Conservation (phyloP, 2,329 filamentous ascomycete genomes). For the Aspergillus quadricinctus region DNA sequence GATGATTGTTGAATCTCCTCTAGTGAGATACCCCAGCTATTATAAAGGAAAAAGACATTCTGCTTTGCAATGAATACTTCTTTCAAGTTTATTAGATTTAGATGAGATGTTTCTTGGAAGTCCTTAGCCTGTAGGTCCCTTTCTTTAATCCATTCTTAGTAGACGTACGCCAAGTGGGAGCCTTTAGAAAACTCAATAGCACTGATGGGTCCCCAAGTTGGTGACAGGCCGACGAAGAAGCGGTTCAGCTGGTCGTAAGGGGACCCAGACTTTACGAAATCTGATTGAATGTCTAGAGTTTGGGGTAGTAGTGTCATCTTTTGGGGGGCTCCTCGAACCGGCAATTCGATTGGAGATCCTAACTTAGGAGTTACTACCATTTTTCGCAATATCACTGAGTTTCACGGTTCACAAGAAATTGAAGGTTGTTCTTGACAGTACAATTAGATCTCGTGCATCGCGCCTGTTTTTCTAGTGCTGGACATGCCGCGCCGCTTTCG, state of each 20-base stretch:
- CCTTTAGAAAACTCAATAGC: conserved; percentile 10
- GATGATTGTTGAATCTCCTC: not conserved
- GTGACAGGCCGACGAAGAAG: conserved; percentile 8
- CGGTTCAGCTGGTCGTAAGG: conserved; percentile 4
- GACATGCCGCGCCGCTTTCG: not conserved
- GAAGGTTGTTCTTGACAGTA: not conserved
- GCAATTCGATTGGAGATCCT: conserved; percentile 1
- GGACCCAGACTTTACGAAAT: conserved; percentile 7
- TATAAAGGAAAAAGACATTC: conserved; percentile 6
- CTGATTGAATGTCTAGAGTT: not conserved
- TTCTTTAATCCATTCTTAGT: not conserved
- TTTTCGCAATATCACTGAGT: not conserved
- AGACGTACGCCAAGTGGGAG: conserved; percentile 4
- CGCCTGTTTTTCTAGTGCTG: not conserved
- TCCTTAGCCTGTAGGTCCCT: not conserved
- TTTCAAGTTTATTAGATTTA: conserved; percentile 5
- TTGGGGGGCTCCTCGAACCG: not conserved
- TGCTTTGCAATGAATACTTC: conserved; percentile 6
- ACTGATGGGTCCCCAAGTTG: conserved; percentile 4
- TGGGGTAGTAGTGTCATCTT: not conserved
- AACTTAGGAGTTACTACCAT: not conserved
- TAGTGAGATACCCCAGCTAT: conserved; percentile 2
- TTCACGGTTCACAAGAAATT: not conserved
- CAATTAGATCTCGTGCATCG: not conserved
- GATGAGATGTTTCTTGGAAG: conserved; percentile 2